Conservation (phyloP, 805 yeast species). For the Starmera amethionina region DNA sequence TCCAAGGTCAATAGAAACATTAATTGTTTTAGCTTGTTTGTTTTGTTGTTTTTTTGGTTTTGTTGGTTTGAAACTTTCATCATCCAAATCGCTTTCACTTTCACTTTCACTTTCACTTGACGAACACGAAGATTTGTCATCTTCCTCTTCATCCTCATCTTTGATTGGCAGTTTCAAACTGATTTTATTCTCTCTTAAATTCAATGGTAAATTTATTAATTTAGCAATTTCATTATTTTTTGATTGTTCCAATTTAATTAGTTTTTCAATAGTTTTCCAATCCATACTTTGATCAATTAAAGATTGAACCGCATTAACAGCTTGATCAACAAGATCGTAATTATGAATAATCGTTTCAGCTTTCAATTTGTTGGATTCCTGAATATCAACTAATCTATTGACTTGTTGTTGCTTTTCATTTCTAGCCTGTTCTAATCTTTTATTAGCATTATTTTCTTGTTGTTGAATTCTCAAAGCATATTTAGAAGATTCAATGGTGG, state of each 20-base stretch:
- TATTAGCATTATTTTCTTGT: constrained; percentile 67
- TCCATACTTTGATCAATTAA: constrained; percentile 81
- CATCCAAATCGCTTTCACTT: constrained; percentile 15
- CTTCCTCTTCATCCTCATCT: constrained; percentile 24
- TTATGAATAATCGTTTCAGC: constrained; percentile 67
- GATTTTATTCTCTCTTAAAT: constrained; percentile 59
- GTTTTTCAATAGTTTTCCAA: constrained; percentile 80
- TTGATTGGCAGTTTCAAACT: constrained; percentile 44
- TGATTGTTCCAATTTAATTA: constrained; percentile 58
- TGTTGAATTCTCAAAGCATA: constrained; percentile 65
- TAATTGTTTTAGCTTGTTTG: constrained; percentile 21
- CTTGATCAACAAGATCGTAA: constrained; percentile 63
- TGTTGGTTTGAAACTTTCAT: constrained; percentile 5
- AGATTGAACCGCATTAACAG: constrained; percentile 55
- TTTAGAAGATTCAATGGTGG: constrained; percentile 76
- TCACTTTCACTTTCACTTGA: constrained; percentile 25
- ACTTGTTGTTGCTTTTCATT: constrained; percentile 65
- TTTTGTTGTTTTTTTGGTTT: constrained; percentile 3
- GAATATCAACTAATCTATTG: constrained; percentile 52
- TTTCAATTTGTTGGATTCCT: constrained; percentile 49
- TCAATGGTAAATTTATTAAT: constrained; percentile 55
- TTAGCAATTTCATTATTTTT: constrained; percentile 58
- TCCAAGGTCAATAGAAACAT: constrained; percentile 56
- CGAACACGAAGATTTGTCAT: constrained; percentile 13
- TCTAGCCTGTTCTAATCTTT: constrained; percentile 65